Evolutionary conservation across 139 green algal genomes (phyloP), one percentile per base, ranked within the genome.

Genomic region (Coccomyxa sp.): DNA sequence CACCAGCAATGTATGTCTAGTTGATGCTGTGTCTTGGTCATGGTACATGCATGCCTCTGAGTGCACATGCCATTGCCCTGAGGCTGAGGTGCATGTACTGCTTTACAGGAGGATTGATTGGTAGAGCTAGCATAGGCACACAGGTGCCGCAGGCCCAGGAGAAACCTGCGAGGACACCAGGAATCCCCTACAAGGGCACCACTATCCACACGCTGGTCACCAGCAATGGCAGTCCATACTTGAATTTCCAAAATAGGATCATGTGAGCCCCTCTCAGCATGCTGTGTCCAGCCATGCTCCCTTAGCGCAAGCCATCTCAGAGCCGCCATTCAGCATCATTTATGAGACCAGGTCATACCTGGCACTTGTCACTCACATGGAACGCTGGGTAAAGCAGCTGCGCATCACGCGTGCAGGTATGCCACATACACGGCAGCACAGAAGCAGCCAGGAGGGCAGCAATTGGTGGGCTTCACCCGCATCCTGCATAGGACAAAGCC

Each of bases 181-280:
- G 50, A 36, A 72, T 58, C 35, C 22, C 50, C 7, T 8, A 7
- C 34, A 87, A n/a, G 24, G 80, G 78, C 7, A 78, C 82, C 55
- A 93, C 80, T 0, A 88, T 98, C n/a, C 95, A 98, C 78, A 88
- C 90, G 0, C 75, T 98, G 0, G 79, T 90, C 37, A 98, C 95
- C 0, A 89, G 79, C 75, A 97, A 95, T 70, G 95, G 95, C 40
- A 90, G 78, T 38, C 87, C 92, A 1, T 98, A 98, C 76, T 86
- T 95, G 18, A 97, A 98, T 81, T 96, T 93, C 79, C 95, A 98
- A 73, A 92, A 82, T 0, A 86, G 93, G 38, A 93, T 97, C 72
- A 97, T 97, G 93, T 94, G 70, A 83, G 89, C 5, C 4, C n/a
- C 9, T 33, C 34, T 34, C 70, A 58, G 70, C 24, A 64, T 41